Conservation (phyloP, 2,329 filamentous ascomycete genomes). For the Metarhizium rileyi region DNA sequence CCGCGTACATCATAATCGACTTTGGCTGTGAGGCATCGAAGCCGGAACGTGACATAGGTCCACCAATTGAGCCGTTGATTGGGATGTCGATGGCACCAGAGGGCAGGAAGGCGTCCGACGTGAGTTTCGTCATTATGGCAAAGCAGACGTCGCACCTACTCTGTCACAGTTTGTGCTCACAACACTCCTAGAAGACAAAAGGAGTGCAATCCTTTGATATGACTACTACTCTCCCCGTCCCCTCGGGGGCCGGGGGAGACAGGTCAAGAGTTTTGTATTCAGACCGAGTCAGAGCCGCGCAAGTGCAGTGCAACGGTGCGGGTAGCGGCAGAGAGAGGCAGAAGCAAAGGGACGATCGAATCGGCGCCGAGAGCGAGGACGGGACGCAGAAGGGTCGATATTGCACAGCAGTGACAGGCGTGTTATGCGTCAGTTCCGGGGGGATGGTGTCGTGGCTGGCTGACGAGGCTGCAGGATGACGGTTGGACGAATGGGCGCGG, state of each 20-base stretch:
- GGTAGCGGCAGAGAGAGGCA: background rate
- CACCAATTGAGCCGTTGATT: constrained; percentile 13
- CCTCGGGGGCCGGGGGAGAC: background rate
- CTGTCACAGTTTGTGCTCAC: no score
- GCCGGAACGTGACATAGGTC: constrained; percentile 4
- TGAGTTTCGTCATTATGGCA: constrained; percentile 28
- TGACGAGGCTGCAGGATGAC: constrained; percentile 3
- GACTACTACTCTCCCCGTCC: constrained; percentile 5
- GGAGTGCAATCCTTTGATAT: no score
- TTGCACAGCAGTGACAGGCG: background rate
- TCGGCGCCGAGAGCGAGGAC: constrained; percentile 1
- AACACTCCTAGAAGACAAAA: background rate
- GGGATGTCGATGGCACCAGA: constrained; percentile 24
- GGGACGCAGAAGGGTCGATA: background rate
- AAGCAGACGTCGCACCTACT: background rate
- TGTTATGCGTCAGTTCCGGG: background rate
- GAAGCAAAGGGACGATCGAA: background rate
- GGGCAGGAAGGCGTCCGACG: constrained; percentile 33
- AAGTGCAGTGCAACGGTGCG: background rate
- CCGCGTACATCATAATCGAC: background rate
- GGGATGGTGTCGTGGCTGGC: constrained; percentile 5
- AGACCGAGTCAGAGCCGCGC: background rate
- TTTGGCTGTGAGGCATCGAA: constrained; percentile 1
- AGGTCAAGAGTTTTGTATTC: background rate
- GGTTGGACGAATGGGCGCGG: constrained; percentile 1